Percentiles rank a stretch among this genome's conserved stretches.
phyloP scores from a whole-genome alignment of 257 asterid genomes.

The Knoxia roxburghii region DNA sequence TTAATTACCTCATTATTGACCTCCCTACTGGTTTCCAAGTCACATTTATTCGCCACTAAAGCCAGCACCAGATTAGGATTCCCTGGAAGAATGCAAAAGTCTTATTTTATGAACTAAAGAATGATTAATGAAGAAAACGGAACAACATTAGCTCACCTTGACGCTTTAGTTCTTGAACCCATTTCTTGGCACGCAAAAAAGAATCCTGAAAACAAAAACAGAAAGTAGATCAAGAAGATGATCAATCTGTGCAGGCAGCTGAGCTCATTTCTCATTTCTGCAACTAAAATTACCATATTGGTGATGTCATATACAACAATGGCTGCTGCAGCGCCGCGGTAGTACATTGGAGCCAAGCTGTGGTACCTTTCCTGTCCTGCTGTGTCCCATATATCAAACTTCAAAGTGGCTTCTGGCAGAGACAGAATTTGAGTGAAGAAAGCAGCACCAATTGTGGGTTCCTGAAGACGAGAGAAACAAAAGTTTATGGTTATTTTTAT shows the following conservation, averaged over 20 bases:
- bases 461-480: slow-evolving; percentile 7
- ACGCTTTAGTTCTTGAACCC: slow-evolving; percentile 20
- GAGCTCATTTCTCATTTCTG: too few species aligned
- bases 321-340: slow-evolving; percentile 25
- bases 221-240: not conserved
- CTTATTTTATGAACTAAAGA: not conserved
- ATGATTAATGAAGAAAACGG: not conserved
- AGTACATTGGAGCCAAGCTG: slow-evolving; percentile 27
- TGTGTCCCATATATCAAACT: slow-evolving; percentile 28
- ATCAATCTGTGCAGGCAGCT: too few species aligned
- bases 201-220: slow-evolving; percentile 9
- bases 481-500: too few species aligned
- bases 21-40: slow-evolving; percentile 18
- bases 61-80: slow-evolving; percentile 24
- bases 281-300: slow-evolving; percentile 22
- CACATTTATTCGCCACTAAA: slow-evolving; percentile 24
- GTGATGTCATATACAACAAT: slow-evolving; percentile 20
- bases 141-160: slow-evolving; percentile 6
- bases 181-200: slow-evolving; percentile 22
- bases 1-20: slow-evolving; percentile 18
- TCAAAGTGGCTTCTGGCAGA: slow-evolving; percentile 19
- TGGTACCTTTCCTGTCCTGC: slow-evolving; percentile 28
- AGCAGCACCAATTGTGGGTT: slow-evolving; percentile 27
- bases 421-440: slow-evolving; percentile 25
- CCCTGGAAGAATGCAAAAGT: slow-evolving; percentile 5